Conservation (phyloP, 176 grass and related monocot species). For the Carex cristatella region DNA sequence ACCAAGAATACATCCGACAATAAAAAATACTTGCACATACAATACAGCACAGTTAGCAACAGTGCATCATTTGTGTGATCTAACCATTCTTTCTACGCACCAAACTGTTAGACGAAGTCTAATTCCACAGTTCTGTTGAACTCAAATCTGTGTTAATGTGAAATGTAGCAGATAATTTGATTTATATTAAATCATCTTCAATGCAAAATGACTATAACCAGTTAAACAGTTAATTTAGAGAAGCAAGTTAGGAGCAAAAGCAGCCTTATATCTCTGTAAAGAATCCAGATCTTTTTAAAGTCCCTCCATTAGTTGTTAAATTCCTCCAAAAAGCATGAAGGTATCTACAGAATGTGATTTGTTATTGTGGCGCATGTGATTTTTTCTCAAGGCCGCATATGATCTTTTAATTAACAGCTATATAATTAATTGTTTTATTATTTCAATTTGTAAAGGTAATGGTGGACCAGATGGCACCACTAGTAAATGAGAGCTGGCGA, state of each 20-base stretch:
- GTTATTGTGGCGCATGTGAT: background rate
- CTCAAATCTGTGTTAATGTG: background rate
- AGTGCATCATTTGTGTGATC: background rate
- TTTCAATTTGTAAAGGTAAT: slow-evolving; percentile 59
- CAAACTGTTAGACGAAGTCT: background rate
- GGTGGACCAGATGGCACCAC: slow-evolving; percentile 91
- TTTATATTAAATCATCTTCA: background rate
- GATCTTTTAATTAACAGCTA: background rate
- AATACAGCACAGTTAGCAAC: background rate
- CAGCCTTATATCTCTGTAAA: background rate
- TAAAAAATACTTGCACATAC: background rate
- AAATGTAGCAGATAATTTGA: background rate
- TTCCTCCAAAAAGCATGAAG: background rate
- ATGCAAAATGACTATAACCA: background rate
- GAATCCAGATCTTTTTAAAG: background rate
- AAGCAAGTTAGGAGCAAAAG: background rate
- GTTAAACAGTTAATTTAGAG: background rate
- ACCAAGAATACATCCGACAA: background rate
- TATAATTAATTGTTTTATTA: background rate
- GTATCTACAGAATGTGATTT: background rate
- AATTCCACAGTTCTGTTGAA: background rate
- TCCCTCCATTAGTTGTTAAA: background rate
- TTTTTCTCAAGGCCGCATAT: background rate
- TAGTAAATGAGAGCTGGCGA: slow-evolving; percentile 90
- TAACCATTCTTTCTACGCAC: background rate